These are phyloP conservation scores for Asterionellopsis glacialis DNA, from an alignment of 108 stramenopile genomes.

Conservation along the genomic window DNA sequence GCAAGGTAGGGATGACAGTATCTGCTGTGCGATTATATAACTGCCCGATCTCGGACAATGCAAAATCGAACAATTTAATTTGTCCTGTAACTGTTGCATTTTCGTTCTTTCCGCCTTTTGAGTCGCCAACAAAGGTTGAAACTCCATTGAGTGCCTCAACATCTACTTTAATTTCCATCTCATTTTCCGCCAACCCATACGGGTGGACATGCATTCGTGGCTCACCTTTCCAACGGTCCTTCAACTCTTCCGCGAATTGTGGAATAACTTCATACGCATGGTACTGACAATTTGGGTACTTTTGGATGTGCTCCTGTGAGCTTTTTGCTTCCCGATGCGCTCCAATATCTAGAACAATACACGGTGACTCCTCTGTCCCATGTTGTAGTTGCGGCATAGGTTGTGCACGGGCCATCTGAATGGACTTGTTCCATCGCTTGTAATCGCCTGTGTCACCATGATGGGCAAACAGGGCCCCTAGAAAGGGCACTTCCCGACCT, in stretches of 20 bases:
- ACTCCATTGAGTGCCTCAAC: neutral
- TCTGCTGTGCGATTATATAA: neutral
- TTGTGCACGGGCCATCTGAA: too few relatives aligned
- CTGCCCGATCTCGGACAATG: neutral
- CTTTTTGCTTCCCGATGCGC: neutral
- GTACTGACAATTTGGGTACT: neutral
- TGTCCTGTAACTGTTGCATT: neutral
- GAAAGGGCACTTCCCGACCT: too few relatives aligned
- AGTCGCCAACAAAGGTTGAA: neutral
- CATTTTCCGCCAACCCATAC: slow-evolving; percentile 1
- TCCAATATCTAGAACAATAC: neutral
- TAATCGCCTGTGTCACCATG: too few relatives aligned
- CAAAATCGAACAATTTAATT: neutral
- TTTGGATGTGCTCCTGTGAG: neutral
- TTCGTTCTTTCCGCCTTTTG: neutral
- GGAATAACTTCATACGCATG: slow-evolving; percentile 2
- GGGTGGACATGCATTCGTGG: neutral
- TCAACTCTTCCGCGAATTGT: neutral
- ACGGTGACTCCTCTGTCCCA: neutral
- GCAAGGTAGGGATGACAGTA: neutral
- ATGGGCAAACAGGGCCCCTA: too few relatives aligned
- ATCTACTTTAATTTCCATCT: neutral
- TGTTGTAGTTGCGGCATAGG: too few relatives aligned
- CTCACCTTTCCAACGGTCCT: neutral
- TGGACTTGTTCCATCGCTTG: too few relatives aligned